Conservation (phyloP, 805 yeast genomes). For the Danielia oregonensis region DNA sequence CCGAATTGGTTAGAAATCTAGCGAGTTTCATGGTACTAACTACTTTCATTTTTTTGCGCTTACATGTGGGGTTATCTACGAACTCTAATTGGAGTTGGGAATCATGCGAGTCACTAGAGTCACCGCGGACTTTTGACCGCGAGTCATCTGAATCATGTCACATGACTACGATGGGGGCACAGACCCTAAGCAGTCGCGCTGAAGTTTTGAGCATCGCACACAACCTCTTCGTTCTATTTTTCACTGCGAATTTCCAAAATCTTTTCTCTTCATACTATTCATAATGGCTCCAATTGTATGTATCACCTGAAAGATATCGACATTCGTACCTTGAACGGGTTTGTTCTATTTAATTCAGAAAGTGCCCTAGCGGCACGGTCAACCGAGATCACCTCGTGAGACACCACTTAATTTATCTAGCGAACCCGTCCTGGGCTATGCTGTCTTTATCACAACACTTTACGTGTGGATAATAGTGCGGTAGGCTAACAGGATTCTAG, state of each 20-base stretch:
- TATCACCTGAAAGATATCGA: slow-evolving; percentile 29
- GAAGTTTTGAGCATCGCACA: not conserved
- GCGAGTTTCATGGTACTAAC: not conserved
- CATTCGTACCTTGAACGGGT: slow-evolving; percentile 38
- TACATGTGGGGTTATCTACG: no score
- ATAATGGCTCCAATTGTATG: slow-evolving; percentile 93
- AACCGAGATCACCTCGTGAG: no score
- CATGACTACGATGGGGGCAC: slow-evolving; percentile 2
- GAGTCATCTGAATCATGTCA: slow-evolving; percentile 7
- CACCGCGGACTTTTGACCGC: not conserved
- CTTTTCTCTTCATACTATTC: slow-evolving; percentile 11
- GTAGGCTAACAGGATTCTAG: slow-evolving; percentile 72
- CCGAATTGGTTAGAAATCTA: slow-evolving; percentile 1
- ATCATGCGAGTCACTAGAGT: slow-evolving; percentile 3
- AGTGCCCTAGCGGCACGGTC: no score
- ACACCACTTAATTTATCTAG: slow-evolving; percentile 4
- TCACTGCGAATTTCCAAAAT: not conserved
- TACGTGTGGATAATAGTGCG: slow-evolving; percentile 45
- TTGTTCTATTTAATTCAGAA: slow-evolving; percentile 8
- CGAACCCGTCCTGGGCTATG: slow-evolving; percentile 47
- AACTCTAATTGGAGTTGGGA: no score
- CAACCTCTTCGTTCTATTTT: not conserved
- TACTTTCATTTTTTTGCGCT: no score
- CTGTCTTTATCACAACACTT: slow-evolving; percentile 37
- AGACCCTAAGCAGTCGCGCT: slow-evolving; percentile 5